Evolutionary conservation across 495 filamentous ascomycete species (phyloP).

Genomic region (Penicillium coprophilum): DNA sequence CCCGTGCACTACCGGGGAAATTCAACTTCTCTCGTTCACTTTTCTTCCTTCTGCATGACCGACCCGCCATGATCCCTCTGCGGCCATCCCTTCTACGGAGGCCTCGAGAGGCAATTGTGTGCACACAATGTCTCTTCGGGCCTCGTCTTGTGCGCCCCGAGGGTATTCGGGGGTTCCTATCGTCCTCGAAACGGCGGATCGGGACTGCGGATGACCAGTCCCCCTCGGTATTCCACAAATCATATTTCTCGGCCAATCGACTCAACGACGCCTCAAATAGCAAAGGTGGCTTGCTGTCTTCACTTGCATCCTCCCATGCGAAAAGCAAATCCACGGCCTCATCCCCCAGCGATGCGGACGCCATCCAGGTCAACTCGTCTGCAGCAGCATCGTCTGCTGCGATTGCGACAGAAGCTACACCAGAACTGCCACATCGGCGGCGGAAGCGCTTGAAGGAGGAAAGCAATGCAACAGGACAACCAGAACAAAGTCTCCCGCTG

Average conservation of each 20-base stretch:
- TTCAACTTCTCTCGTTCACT: slow-evolving; percentile 28
- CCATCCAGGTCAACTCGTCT: slow-evolving; percentile 8
- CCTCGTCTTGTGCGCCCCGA: slow-evolving; percentile 17
- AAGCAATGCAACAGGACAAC: slow-evolving; percentile 19
- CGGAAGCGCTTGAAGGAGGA: slow-evolving; percentile 52
- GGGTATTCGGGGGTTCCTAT: slow-evolving; percentile 34
- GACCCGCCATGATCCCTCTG: slow-evolving; percentile 45
- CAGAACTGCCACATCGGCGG: slow-evolving; percentile 50
- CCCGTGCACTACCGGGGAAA: slow-evolving; percentile 38
- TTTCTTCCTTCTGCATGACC: slow-evolving; percentile 20
- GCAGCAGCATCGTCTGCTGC: slow-evolving; percentile 14
- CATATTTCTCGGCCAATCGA: slow-evolving; percentile 46
- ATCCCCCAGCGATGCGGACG: slow-evolving; percentile 11
- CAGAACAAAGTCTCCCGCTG: slow-evolving; percentile 57
- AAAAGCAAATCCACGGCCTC: slow-evolving; percentile 14
- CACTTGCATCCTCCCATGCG: slow-evolving; percentile 27
- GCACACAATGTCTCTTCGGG: slow-evolving; percentile 37
- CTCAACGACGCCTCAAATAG: slow-evolving; percentile 16
- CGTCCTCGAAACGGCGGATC: slow-evolving; percentile 34
- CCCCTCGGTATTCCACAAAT: slow-evolving; percentile 34
- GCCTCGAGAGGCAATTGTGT: slow-evolving; percentile 37
- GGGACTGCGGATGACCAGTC: slow-evolving; percentile 31
- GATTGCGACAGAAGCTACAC: slow-evolving; percentile 22
- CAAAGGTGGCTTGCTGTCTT: slow-evolving; percentile 33
- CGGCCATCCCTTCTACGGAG: slow-evolving; percentile 39